Evolutionary conservation across 257 asterid genomes (phyloP).

Genomic region (Euphrasia confusa): DNA sequence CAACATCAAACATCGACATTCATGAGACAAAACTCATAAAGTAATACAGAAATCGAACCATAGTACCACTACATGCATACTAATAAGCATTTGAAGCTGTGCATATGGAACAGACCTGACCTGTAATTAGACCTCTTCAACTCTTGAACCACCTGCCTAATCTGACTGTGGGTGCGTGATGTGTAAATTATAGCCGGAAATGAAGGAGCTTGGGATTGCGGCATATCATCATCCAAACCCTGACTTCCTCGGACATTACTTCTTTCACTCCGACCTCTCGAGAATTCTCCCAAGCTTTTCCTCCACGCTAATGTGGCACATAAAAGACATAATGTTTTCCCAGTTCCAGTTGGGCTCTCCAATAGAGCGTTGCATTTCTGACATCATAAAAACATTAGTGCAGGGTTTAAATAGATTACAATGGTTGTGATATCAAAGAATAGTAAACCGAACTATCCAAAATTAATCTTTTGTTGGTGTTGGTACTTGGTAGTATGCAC

Average conservation of each 20-base stretch:
- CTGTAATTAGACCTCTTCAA: constrained; percentile 86
- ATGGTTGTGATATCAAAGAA: background rate
- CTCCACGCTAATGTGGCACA: constrained; percentile 98
- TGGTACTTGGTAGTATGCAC: constrained; percentile 2
- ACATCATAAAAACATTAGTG: constrained; percentile 23
- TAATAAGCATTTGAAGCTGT: background rate
- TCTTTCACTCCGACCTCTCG: constrained; percentile 53
- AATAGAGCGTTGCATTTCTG: constrained; percentile 80
- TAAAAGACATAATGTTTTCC: constrained; percentile 88
- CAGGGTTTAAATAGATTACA: constrained; percentile 8
- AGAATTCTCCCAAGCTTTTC: constrained; percentile 77
- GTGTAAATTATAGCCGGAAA: constrained; percentile 73
- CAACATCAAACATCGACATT: constrained; percentile 6
- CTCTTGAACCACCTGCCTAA: constrained; percentile 91
- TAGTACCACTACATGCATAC: background rate
- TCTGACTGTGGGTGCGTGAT: constrained; percentile 98
- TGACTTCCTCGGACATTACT: constrained; percentile 46
- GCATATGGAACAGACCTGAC: constrained; percentile 39
- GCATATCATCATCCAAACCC: constrained; percentile 35
- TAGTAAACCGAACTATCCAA: background rate
- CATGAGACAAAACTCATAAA: constrained; percentile 5
- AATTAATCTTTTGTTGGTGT: background rate
- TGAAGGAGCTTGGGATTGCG: constrained; percentile 48
- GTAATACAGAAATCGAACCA: background rate
- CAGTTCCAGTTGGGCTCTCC: constrained; percentile 99